phyloP scores from a whole-genome alignment of 768 basidiomycete genomes.

The Pleurotus eryngii region DNA sequence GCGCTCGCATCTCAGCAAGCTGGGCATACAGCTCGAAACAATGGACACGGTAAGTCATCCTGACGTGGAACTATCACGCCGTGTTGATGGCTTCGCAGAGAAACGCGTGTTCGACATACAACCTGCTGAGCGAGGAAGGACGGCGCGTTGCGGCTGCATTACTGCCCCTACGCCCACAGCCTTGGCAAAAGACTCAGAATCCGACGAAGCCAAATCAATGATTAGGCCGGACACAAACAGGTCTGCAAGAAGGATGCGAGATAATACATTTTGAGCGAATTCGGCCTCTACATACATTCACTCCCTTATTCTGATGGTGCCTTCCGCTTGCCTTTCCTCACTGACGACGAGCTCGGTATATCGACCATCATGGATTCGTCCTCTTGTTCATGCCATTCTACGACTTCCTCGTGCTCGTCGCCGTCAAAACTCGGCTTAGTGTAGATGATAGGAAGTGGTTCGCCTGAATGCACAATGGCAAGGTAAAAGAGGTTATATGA shows the following conservation, averaged over 20 bases:
- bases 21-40: constrained; percentile 41
- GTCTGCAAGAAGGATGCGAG: too few species aligned
- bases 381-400: constrained; percentile 8
- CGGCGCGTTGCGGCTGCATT: constrained; percentile 88
- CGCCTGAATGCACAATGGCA: constrained; percentile 37
- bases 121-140: constrained; percentile 90
- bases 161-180: constrained; percentile 56
- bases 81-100: constrained; percentile 42
- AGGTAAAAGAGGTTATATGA: constrained; percentile 9
- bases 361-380: constrained; percentile 18
- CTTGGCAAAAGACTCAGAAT: constrained; percentile 44
- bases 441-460: constrained; percentile 56
- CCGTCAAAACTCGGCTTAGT: constrained; percentile 52
- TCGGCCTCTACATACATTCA: too few species aligned
- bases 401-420: constrained; percentile 55
- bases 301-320: constrained; percentile 27
- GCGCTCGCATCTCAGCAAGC: constrained; percentile 59
- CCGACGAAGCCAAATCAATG: background rate
- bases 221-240: too few species aligned
- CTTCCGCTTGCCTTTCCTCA: constrained; percentile 65
- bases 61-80: background rate
- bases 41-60: constrained; percentile 64
- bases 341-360: constrained; percentile 21
- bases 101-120: constrained; percentile 95
- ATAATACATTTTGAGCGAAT: too few species aligned